Evolutionary conservation across 1,284 basidiomycete species (phyloP), one percentile per base, ranked within the genome.

Genomic region (Ustilago cynodontis): DNA sequence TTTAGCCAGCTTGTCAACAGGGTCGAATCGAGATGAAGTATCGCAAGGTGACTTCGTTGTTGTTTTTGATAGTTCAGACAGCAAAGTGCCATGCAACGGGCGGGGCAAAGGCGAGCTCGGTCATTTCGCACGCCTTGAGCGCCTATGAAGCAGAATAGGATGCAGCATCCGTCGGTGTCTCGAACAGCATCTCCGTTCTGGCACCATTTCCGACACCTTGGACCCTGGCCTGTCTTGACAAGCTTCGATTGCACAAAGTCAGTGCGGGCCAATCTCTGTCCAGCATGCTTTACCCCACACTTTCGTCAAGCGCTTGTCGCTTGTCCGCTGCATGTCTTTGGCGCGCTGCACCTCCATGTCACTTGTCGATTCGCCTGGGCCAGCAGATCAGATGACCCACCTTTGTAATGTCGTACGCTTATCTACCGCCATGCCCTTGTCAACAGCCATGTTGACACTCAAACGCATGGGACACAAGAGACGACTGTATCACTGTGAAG

Each of bases 381-480:
- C 33, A 22, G 22, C 18, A 55, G 59, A 71, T 71, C 69, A 71
- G 59, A 62, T 66, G 63, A 71, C 63, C 69, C 39, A n/a, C 26
- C 50, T 45, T 5, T 7, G 28, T 43, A 33, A 49, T 37, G 56
- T 35, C 28, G 56, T 26, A 43, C 31, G 41, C 41, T 16, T 24
- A 18, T 29, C 18, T 33, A 24, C 29, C 18, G 33, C 11, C n/a
- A 22, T 16, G n/a, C 43, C 22, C n/a, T 2, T 47, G n/a, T n/a
- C n/a, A n/a, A n/a, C n/a, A n/a, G n/a, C n/a, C n/a, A n/a, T n/a
- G 20, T 18, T 14, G 31, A 53, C 28, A 1, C n/a, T n/a, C 41
- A 43, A 22, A 43, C 1, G n/a, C n/a, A 18, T 20, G 5, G 31
- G 20, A n/a, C n/a, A 43, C n/a, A 22, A 22, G n/a, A 43, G 41